Conservation (phyloP, 768 basidiomycete species). For the Boletus eberwhitei region DNA sequence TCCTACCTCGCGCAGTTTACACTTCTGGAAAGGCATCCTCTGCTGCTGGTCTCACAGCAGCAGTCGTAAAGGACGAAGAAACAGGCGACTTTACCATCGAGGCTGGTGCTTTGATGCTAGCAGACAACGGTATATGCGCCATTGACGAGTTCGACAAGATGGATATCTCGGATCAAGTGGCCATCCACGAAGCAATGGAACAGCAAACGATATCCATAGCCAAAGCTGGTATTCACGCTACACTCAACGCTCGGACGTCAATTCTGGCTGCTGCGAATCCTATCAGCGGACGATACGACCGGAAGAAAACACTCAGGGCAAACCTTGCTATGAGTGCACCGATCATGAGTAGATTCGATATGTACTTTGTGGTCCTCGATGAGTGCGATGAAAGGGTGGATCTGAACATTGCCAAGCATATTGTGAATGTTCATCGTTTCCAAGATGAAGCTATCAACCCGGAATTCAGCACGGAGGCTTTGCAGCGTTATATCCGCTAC, state of each 20-base stretch:
- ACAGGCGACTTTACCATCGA: constrained; percentile 99
- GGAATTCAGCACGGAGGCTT: constrained; percentile 94
- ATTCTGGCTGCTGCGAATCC: constrained; percentile 99
- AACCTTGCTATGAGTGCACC: constrained; percentile 98
- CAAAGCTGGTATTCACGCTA: constrained; percentile 98
- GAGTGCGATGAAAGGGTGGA: constrained; percentile 94
- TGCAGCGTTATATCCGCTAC: constrained; percentile 96
- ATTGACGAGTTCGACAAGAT: constrained; percentile 99
- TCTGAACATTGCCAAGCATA: constrained; percentile 91
- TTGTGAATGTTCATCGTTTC: constrained; percentile 96
- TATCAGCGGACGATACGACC: constrained; percentile 93
- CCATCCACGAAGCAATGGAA: constrained; percentile 99
- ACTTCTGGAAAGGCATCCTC: constrained; percentile 99
- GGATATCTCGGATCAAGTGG: constrained; percentile 97
- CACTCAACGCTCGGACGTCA: constrained; percentile 94
- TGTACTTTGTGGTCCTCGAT: constrained; percentile 98
- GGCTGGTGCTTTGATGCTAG: constrained; percentile 98
- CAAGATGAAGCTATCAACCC: constrained; percentile 93
- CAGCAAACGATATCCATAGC: constrained; percentile 99
- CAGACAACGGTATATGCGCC: constrained; percentile 99
- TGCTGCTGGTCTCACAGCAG: constrained; percentile 97
- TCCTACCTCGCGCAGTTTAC: constrained; percentile 96
- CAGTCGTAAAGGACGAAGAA: constrained; percentile 97
- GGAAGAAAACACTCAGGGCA: constrained; percentile 85
- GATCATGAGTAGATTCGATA: constrained; percentile 97